phyloP scores from a whole-genome alignment of 352 stramenopile species.

The Globisporangium solare region DNA sequence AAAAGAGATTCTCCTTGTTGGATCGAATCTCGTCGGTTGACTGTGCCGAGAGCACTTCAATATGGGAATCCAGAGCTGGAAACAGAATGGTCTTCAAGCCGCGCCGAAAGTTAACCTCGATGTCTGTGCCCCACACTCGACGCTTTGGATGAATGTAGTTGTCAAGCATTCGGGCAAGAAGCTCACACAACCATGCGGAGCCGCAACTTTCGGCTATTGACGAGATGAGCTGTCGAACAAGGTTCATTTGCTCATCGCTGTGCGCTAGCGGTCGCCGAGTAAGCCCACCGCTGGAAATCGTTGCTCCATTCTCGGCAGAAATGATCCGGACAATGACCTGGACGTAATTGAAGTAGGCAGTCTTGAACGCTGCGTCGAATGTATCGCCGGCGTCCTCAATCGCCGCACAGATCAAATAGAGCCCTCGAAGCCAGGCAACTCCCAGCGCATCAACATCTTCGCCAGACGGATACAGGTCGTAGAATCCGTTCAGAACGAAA shows the following conservation, averaged over 20 bases:
- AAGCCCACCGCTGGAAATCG: conserved; percentile 29
- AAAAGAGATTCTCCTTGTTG: conserved; percentile 1
- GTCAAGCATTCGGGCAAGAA: conserved; percentile 22
- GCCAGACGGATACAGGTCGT: background rate
- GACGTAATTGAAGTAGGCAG: conserved; percentile 25
- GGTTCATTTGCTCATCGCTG: conserved; percentile 15
- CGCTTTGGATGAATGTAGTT: background rate
- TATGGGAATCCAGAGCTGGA: conserved; percentile 17
- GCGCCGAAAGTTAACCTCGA: conserved; percentile 7
- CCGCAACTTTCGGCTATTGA: conserved; percentile 22
- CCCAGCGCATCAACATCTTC: background rate
- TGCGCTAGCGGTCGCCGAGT: conserved; percentile 16
- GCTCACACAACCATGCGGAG: conserved; percentile 18
- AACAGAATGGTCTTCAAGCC: conserved; percentile 33
- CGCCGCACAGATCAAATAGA: conserved; percentile 1
- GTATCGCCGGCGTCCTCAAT: background rate
- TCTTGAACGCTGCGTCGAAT: conserved; percentile 17
- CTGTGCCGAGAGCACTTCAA: background rate
- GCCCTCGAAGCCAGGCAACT: conserved; percentile 1
- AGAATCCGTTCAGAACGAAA: conserved; percentile 2
- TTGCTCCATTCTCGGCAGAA: conserved; percentile 23
- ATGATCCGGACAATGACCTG: conserved; percentile 16
- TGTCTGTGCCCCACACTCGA: conserved; percentile 4
- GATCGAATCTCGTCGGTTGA: background rate
- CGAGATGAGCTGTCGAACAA: conserved; percentile 18